Base-by-base conservation (phyloP, 257 asterid species). In the Ligustrum vulgare region DNA sequence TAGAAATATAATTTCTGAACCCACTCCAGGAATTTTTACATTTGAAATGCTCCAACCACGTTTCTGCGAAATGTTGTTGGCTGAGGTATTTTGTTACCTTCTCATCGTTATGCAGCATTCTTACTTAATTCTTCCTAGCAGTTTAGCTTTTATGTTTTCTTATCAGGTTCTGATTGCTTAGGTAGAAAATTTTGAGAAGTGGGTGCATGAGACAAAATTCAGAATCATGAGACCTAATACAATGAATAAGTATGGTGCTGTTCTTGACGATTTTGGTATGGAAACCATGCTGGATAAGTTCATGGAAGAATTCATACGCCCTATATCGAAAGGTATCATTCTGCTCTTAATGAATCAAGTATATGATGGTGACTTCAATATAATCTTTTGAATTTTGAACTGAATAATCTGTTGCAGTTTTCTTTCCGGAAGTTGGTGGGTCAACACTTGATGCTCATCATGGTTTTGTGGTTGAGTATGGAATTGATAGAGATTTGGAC, bases 191-290 rank as follows among this genome's bases (percentile, higher is more conserved):
- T 94, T 94, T 80, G 99, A 92, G 64, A 92, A 86, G 88, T 94
- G 99, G 99, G 98, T 94, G 80, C 95, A 90, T 28, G 99, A 94
- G 88, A 89, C 99, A 2, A 94, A 91, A 82, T 94, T 94, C 88
- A 89, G 97, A 86, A 94, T 94, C 82, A 92, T 94, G 99, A 84
- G 98, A 71, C 99, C 99, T 49, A 94, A 89, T 78, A 94, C 96
- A 13, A 91, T 94, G 97, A 94, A 92, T 83, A 92, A 88, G 75
- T 92, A 82, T 79, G 99, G 99, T 75, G 98, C 88, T 67, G 99
- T 94, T 75, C 99, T 94, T 73, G 99, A 94, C 82, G 99, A 94
- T 86, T 94, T 94, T 90, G 99, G 99, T 73, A 80, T 94, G 90
- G 96, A 87, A 84, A 80, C 90, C 72, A 92, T 92, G 97, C 98